phyloP scores from a whole-genome alignment of 495 filamentous ascomycete genomes.

The Jackrogersella minutella region DNA sequence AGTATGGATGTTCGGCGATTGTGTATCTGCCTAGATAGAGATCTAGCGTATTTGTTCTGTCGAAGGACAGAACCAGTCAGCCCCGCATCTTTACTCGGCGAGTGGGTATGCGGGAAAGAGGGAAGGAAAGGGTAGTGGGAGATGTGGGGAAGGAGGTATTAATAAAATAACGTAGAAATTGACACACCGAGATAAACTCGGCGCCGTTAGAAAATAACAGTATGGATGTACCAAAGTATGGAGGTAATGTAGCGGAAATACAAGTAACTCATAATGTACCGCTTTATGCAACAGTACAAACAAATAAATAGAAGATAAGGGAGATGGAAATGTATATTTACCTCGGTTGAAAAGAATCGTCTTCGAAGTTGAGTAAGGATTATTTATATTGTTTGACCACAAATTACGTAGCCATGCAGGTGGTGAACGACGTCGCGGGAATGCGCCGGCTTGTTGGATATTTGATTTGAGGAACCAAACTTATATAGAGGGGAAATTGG shows the following conservation, averaged over 20 bases:
- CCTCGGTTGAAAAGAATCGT: constrained; percentile 22
- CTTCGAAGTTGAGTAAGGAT: constrained; percentile 12
- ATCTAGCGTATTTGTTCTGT: constrained; percentile 32
- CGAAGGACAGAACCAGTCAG: constrained; percentile 39
- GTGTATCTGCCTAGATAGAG: not conserved
- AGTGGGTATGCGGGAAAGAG: constrained; percentile 28
- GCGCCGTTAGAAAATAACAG: too few species aligned
- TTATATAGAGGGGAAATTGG: constrained; percentile 31
- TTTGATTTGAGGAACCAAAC: constrained; percentile 26
- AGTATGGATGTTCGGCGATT: constrained; percentile 1
- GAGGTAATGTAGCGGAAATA: not conserved
- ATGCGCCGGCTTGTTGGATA: constrained; percentile 28
- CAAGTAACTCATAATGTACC: not conserved
- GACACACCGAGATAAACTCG: constrained; percentile 31
- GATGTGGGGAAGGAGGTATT: constrained; percentile 33
- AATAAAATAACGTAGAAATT: constrained; percentile 14
- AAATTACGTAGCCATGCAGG: constrained; percentile 50
- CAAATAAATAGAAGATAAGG: constrained; percentile 15
- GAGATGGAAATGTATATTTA: constrained; percentile 17
- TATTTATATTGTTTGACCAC: constrained; percentile 30
- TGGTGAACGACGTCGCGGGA: constrained; percentile 36
- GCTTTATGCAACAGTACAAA: constrained; percentile 21
- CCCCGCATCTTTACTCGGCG: constrained; percentile 40
- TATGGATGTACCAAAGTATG: too few species aligned
- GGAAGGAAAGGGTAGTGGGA: constrained; percentile 30